Conservation (phyloP, 139 green algal genomes). For the Desmodesmus armatus region DNA sequence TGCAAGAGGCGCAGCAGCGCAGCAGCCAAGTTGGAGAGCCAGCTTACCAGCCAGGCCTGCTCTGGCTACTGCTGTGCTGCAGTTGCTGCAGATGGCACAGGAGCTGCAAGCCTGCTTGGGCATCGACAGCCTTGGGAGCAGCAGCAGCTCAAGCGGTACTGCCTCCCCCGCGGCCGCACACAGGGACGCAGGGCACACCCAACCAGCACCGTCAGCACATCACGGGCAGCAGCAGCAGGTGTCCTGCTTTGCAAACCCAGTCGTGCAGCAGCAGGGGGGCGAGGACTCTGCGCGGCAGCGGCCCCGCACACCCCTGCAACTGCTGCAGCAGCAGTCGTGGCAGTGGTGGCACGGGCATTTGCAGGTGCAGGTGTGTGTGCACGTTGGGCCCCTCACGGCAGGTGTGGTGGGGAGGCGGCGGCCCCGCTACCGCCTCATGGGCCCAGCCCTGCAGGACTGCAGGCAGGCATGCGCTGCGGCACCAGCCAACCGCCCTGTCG, state of each 20-base stretch:
- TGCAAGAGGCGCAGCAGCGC: neutral
- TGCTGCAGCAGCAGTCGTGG: neutral
- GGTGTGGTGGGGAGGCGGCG: conserved; percentile 25
- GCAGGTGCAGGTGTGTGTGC: conserved; percentile 24
- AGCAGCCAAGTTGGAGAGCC: neutral
- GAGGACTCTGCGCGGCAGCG: neutral
- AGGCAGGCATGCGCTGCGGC: neutral
- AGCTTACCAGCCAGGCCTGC: neutral
- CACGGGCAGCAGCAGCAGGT: neutral
- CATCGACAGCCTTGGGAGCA: neutral
- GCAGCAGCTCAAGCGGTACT: neutral
- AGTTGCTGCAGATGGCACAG: neutral
- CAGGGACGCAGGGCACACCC: neutral
- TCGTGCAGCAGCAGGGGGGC: neutral
- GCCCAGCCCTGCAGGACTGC: conserved; percentile 3
- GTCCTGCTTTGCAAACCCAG: neutral
- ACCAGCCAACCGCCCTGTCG: conserved; percentile 1
- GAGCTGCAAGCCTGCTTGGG: neutral
- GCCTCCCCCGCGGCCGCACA: neutral
- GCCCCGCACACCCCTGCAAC: neutral
- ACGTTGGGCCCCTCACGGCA: conserved; percentile 30
- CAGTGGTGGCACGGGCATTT: neutral
- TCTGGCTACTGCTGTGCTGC: neutral
- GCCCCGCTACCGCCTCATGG: conserved; percentile 37
- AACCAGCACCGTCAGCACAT: neutral